Evolutionary conservation across 1,139 yeast species (phyloP), one percentile per base, ranked within the genome.

Genomic region (Blastobotrys raffinosifermentans): DNA sequence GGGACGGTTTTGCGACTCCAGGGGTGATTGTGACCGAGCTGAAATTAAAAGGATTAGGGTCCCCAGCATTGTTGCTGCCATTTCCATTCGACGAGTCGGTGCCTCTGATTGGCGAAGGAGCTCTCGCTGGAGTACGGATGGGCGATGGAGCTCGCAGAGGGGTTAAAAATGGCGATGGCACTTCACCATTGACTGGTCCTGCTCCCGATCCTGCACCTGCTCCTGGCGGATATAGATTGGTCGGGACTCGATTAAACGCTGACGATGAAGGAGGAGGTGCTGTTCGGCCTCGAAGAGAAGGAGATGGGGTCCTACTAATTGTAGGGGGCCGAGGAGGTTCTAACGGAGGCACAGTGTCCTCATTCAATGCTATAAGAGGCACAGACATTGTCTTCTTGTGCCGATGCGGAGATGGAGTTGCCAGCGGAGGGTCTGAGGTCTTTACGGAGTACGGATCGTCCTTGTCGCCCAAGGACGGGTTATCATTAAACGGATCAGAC

Each of bases 21-120:
- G 56, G 45, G 22, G 54, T 34, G 38, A 56, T 41, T 8, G 53
- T 45, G 8, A 59, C 48, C 21, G 61, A 46, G 41, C 58, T 57
- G 42, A 64, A 64, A 38, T 62, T 59, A 50, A 64, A 64, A 11
- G 69, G 69, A 27, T 44, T 36, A 6, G 27, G 27, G 4, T 20
- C 21, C 21, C 25, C 19, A 9, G 29, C 26, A n/a, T 26, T 29
- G 29, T 5, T 32, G 34, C 27, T 32, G 31, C 17, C n/a, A 11
- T 26, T 26, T 9, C 10, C 16, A 11, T 15, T 13, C 16, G 29
- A 19, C 6, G 29, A 7, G 34, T 23, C 21, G 9, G n/a, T 10
- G 3, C 26, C 34, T n/a, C 26, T 16, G 13, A 31, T 31, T n/a
- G 37, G 37, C 14, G 32, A 26, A 11, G 31, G 30, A 2, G 31